Base-by-base conservation (phyloP, 441 rosid genomes). In the Omphalea diandra region DNA sequence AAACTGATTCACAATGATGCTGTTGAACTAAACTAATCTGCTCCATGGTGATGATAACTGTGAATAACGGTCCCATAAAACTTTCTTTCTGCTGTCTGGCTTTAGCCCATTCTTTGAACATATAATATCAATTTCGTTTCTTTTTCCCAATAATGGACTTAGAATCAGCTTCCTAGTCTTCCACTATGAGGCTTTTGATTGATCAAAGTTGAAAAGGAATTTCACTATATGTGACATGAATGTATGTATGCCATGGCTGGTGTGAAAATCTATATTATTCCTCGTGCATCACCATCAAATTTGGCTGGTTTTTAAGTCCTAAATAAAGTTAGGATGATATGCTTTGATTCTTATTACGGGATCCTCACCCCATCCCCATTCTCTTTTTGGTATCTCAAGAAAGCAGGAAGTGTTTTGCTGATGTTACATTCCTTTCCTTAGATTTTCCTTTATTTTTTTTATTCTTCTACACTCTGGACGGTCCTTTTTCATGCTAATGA, bases 381-480 rank as follows among this genome's bases (percentile, higher is more conserved):
- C 47, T 9, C 70, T 36, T 54, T 68, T 40, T n/a, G 10, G 10
- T n/a, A 26, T 41, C 5, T 14, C 7, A 8, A 15, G 12, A 11
- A 49, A 31, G 22, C 6, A 47, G 14, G 20, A n/a, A 57, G 41
- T 44, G 56, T 43, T 56, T 22, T 29, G 18, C 36, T 68, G 55
- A 58, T 54, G 50, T 57, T 32, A 36, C 41, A 41, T 40, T 41
- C 8, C n/a, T 40, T n/a, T 57, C 72, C n/a, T 10, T 49, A 57
- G 31, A 38, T 55, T 55, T 67, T 67, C 22, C 47, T 26, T 26
- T 40, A 55, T 43, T 68, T 64, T 68, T 56, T 43, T 41, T 31
- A 24, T n/a, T n/a, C n/a, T n/a, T n/a, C 72, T 41, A 2, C 32
- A 9, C 18, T 40, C 27, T 67, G 20, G 40, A 40, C 17, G n/a